A percentile compares a stretch with the other conserved stretches of the same genome.
Conservation (phyloP, 306 rosid genomes). For the Ziziphus jujuba region DNA sequence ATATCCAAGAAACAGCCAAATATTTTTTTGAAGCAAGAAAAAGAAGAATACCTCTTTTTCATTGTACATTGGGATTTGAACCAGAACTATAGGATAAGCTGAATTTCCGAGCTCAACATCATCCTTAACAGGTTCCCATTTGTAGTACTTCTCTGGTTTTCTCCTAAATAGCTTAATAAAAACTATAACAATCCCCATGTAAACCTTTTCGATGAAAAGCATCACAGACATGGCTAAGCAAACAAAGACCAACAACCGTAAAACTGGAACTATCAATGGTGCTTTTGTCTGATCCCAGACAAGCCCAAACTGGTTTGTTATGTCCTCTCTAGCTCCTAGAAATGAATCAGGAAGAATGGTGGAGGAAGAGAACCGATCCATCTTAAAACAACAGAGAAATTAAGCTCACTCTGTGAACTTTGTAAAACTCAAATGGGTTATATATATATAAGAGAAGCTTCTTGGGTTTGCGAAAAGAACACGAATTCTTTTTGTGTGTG, state of each 20-base stretch:
- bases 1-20: not conserved
- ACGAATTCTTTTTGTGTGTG: conserved; percentile 50
- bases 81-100: conserved; percentile 50
- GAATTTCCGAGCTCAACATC: conserved; percentile 68
- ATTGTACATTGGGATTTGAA: conserved; percentile 39
- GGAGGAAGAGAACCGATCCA: conserved; percentile 39
- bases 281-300: conserved; percentile 57
- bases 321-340: conserved; percentile 31
- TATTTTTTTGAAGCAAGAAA: not conserved
- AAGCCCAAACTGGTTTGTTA: conserved; percentile 42
- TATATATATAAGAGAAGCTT: conserved; percentile 7
- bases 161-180: conserved; percentile 52
- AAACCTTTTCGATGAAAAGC: conserved; percentile 78
- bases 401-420: not conserved
- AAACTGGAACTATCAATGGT: conserved; percentile 62
- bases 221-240: conserved; percentile 75
- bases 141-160: conserved; percentile 63
- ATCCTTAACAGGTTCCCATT: conserved; percentile 68
- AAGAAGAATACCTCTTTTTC: conserved; percentile 31
- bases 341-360: conserved; percentile 18
- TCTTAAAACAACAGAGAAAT: conserved; percentile 2
- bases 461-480: conserved; percentile 60
- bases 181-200: conserved; percentile 71
- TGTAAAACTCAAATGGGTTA: not conserved
- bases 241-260: conserved; percentile 45